phyloP scores from a whole-genome alignment of 495 filamentous ascomycete species.

The Hypoxylon subgilvum region DNA sequence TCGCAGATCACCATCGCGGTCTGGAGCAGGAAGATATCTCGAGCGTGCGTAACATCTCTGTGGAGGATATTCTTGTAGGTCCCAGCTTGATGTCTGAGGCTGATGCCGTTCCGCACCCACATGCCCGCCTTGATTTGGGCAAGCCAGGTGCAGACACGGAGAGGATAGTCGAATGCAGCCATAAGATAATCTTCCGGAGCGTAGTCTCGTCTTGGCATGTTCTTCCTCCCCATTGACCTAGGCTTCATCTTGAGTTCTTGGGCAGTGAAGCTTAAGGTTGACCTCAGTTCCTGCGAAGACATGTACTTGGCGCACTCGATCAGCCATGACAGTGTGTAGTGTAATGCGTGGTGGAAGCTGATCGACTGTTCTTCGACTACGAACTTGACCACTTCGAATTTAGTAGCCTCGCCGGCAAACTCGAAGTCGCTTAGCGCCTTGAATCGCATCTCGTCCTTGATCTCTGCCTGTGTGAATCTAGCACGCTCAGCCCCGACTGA shows the following conservation, averaged over 20 bases:
- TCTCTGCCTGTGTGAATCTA: slow-evolving; percentile 85
- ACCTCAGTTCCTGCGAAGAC: slow-evolving; percentile 65
- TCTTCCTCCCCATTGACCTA: slow-evolving; percentile 59
- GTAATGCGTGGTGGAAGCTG: slow-evolving; percentile 96
- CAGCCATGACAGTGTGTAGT: slow-evolving; percentile 97
- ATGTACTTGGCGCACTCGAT: slow-evolving; percentile 86
- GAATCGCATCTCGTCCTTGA: slow-evolving; percentile 82
- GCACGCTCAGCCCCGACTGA: slow-evolving; percentile 87
- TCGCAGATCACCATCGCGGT: slow-evolving; percentile 86
- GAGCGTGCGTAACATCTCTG: slow-evolving; percentile 88
- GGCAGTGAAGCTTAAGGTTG: slow-evolving; percentile 66
- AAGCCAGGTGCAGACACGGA: slow-evolving; percentile 93
- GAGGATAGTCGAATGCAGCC: slow-evolving; percentile 87
- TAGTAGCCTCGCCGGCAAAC: slow-evolving; percentile 69
- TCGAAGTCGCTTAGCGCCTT: slow-evolving; percentile 78
- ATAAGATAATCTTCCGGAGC: slow-evolving; percentile 78
- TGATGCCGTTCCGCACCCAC: slow-evolving; percentile 98
- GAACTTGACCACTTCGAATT: slow-evolving; percentile 79
- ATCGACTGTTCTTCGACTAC: slow-evolving; percentile 85
- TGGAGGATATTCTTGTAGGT: slow-evolving; percentile 87
- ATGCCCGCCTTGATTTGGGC: slow-evolving; percentile 97
- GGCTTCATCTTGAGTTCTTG: slow-evolving; percentile 65
- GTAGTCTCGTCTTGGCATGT: slow-evolving; percentile 56
- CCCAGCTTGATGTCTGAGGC: slow-evolving; percentile 89
- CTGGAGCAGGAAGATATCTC: slow-evolving; percentile 94